Percentiles rank a stretch among this genome's conserved stretches.
phyloP scores from a whole-genome alignment of 495 filamentous ascomycete species.

The Neurospora terricola region DNA sequence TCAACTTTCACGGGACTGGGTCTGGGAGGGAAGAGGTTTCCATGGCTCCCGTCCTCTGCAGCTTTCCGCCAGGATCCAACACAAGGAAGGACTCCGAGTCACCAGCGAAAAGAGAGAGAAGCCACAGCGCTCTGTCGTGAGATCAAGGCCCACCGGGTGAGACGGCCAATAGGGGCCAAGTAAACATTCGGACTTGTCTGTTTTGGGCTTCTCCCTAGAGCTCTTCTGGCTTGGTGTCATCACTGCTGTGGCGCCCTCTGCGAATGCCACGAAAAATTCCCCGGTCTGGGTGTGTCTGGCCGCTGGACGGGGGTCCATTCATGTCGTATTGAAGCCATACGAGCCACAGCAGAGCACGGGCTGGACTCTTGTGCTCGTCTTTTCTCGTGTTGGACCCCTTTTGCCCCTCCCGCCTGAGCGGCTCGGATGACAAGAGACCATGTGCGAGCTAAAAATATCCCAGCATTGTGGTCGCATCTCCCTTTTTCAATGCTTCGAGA shows the following conservation, averaged over 20 bases:
- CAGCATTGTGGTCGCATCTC: neutral
- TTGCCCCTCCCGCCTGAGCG: neutral
- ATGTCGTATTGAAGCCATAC: neutral
- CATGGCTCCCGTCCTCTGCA: neutral
- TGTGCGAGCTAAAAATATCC: neutral
- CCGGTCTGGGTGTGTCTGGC: neutral
- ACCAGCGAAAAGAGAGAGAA: neutral
- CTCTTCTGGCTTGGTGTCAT: neutral
- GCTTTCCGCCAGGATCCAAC: neutral
- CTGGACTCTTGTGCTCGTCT: neutral
- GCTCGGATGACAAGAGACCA: neutral
- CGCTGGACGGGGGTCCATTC: neutral
- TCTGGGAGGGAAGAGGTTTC: slow-evolving; percentile 10
- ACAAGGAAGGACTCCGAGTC: neutral
- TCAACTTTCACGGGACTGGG: slow-evolving; percentile 6
- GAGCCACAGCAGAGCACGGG: neutral
- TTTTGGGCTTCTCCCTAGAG: neutral
- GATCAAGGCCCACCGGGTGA: neutral
- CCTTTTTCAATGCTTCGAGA: neutral
- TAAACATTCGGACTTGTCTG: neutral
- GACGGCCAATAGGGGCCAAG: neutral
- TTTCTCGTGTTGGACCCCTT: neutral
- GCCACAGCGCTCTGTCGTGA: neutral
- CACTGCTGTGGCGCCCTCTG: neutral
- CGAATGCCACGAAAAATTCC: neutral